These are phyloP conservation scores for Lycium ferocissimum DNA, from an alignment of 257 asterid species.

Conservation along the genomic window DNA sequence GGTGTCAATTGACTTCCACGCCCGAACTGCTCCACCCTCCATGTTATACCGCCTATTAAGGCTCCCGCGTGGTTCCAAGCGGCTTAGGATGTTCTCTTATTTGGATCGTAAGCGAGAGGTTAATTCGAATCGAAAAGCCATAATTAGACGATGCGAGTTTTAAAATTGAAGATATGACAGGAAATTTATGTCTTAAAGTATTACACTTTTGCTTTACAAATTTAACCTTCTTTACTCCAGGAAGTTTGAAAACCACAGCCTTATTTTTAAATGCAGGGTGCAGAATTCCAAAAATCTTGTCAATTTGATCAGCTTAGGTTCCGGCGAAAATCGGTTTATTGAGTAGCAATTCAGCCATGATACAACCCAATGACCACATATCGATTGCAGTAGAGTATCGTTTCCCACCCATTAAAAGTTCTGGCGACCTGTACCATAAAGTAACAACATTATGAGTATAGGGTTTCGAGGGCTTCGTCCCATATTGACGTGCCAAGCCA, in stretches of 20 bases:
- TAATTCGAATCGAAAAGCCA: conserved; percentile 77
- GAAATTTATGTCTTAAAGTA: conserved; percentile 64
- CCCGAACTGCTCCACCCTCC: no score
- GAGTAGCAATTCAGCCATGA: conserved; percentile 75
- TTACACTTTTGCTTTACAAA: conserved; percentile 78
- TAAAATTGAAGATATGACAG: conserved; percentile 76
- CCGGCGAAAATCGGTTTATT: conserved; percentile 76
- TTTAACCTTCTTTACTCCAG: conserved; percentile 65
- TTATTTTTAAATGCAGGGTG: conserved; percentile 74
- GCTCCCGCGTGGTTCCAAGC: conserved; percentile 82
- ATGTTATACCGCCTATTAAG: no score
- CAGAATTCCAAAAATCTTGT: conserved; percentile 76
- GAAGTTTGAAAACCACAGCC: conserved; percentile 84
- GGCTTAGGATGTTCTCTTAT: conserved; percentile 74
- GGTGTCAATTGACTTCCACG: no score
- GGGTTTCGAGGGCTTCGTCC: conserved; percentile 74
- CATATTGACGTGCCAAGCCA: conserved; percentile 78
- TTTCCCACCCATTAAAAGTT: conserved; percentile 75
- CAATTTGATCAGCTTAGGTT: conserved; percentile 72
- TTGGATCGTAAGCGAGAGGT: conserved; percentile 82
- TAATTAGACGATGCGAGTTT: conserved; percentile 74
- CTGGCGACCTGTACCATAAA: conserved; percentile 96
- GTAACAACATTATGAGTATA: conserved; percentile 85
- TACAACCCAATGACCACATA: conserved; percentile 92
- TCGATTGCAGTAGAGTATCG: conserved; percentile 80